Percentiles rank a stretch among this genome's conserved stretches.
Conservation (phyloP, 495 filamentous ascomycete genomes). For the Pseudevernia furfuracea region DNA sequence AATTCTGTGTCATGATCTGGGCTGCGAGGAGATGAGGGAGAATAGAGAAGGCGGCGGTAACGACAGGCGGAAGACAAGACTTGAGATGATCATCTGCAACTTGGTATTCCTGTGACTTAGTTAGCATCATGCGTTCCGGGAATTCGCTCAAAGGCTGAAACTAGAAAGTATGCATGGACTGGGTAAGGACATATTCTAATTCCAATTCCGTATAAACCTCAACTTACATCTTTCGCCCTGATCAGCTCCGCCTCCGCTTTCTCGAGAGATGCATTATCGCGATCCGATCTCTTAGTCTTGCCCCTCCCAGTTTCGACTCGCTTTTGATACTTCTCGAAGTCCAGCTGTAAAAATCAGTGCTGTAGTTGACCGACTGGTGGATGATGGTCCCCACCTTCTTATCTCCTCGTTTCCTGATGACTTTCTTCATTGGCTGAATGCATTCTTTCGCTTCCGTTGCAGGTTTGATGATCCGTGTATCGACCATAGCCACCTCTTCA, state of each 20-base stretch:
- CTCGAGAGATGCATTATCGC: slow-evolving; percentile 67
- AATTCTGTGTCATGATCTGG: slow-evolving; percentile 76
- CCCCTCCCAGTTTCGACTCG: slow-evolving; percentile 61
- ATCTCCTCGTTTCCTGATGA: slow-evolving; percentile 86
- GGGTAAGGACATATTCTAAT: neutral
- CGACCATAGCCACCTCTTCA: slow-evolving; percentile 66
- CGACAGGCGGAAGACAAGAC: slow-evolving; percentile 65
- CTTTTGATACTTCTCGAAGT: slow-evolving; percentile 76
- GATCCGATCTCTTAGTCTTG: slow-evolving; percentile 63
- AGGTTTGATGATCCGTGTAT: slow-evolving; percentile 63
- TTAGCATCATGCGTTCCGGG: slow-evolving; percentile 8
- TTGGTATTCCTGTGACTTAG: slow-evolving; percentile 60
- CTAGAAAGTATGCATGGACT: neutral
- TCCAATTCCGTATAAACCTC: neutral
- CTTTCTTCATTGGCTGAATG: slow-evolving; percentile 73
- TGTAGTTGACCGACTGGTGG: neutral
- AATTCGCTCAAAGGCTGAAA: too few relatives aligned
- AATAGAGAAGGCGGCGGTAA: slow-evolving; percentile 66
- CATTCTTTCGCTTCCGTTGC: slow-evolving; percentile 63
- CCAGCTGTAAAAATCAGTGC: slow-evolving; percentile 43
- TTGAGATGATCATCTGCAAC: slow-evolving; percentile 75
- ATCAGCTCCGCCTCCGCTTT: slow-evolving; percentile 75
- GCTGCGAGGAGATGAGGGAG: slow-evolving; percentile 67
- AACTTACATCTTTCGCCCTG: slow-evolving; percentile 54
- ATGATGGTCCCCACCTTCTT: slow-evolving; percentile 55